Evolutionary conservation across 257 asterid genomes (phyloP), one percentile per base, ranked within the genome.

Genomic region (Solanum ahanhuiri): DNA sequence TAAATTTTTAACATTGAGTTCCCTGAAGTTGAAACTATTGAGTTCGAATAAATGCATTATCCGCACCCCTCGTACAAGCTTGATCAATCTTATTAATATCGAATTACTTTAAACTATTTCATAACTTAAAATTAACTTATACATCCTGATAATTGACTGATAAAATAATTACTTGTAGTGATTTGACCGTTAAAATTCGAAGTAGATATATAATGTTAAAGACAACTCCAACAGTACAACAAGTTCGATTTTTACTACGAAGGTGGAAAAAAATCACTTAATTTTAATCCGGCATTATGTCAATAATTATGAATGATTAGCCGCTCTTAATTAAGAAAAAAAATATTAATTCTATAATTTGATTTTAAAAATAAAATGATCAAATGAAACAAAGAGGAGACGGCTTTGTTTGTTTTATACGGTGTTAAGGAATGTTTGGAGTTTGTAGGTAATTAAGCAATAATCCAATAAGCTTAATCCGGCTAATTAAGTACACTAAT

Each of bases 351-450:
- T 41, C 4, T 15, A 69, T 10, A 39, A 66, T 25, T 64, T 15
- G 28, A 64, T 83, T 77, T 14, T 25, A 79, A 86, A 86, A 48
- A 6, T 54, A 17, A 39, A 41, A 25, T 57, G 20, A 75, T 39
- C 88, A 79, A 20, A 66, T 77, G 73, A 77, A 79, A 69, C 82
- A 66, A 81, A 18, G 41, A 11, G 18, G 2, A 87, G 91, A 75
- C 94, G 95, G 94, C 93, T 87, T 15, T 85, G 4, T 83, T 93
- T 90, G 95, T 92, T 85, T 91, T 87, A 90, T 91, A 9, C 39
- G 83, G 37, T 86, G 90, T 86, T 70, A 39, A 82, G 86, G 85
- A 92, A 86, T 85, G 85, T 84, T 91, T 90, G 90, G 89, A 75
- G 17, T 69, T 85, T 70, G 88, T 82, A 64, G 73, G 15, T 1